These are phyloP conservation scores for Ophiobolus disseminans DNA, from an alignment of 2,329 filamentous ascomycete genomes.

Conservation along the genomic window DNA sequence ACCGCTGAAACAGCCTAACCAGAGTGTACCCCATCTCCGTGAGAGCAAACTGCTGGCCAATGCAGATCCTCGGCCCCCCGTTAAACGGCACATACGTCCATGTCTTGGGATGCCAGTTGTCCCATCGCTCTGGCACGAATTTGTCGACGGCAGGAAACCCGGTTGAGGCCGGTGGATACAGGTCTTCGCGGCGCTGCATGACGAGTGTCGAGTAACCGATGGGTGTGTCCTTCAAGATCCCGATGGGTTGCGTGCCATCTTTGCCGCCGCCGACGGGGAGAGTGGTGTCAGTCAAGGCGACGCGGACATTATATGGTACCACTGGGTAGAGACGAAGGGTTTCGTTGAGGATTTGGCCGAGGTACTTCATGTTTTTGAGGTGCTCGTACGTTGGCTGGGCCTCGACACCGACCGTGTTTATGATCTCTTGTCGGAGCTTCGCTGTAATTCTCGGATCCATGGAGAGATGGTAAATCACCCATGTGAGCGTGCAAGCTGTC, in stretches of 20 bases:
- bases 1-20: conserved; percentile 56
- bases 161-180: conserved; percentile 53
- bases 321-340: conserved; percentile 57
- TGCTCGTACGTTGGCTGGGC: conserved; percentile 73
- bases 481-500: conserved; percentile 81
- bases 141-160: conserved; percentile 51
- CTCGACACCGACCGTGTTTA: conserved; percentile 68
- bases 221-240: conserved; percentile 53
- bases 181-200: conserved; percentile 58
- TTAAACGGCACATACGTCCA: conserved; percentile 61
- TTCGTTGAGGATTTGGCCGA: conserved; percentile 46
- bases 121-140: conserved; percentile 60
- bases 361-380: conserved; percentile 87
- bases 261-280: conserved; percentile 58
- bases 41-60: conserved; percentile 60
- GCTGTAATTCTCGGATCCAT: conserved; percentile 70
- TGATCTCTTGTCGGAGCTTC: conserved; percentile 77
- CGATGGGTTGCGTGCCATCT: conserved; percentile 54
- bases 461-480: conserved; percentile 82
- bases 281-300: conserved; percentile 56
- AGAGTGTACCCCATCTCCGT: conserved; percentile 60
- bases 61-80: conserved; percentile 58
- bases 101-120: conserved; percentile 56
- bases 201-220: conserved; percentile 57
- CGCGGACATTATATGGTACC: conserved; percentile 59